These are phyloP conservation scores for Xylaria sp. DNA, from an alignment of 2,329 filamentous ascomycete species.

Conservation along the genomic window DNA sequence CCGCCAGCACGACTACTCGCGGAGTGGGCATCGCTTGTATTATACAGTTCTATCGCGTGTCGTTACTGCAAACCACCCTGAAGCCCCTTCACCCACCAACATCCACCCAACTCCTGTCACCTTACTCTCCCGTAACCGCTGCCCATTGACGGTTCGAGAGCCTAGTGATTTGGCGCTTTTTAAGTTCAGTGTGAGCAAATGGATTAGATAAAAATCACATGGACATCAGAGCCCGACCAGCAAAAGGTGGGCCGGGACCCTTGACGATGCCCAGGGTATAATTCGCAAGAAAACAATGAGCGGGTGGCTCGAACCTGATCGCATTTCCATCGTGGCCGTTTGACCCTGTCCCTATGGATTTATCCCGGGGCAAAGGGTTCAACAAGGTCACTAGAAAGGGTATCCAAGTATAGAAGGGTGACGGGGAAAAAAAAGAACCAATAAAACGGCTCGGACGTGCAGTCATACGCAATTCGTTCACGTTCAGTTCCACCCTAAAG, in stretches of 20 bases:
- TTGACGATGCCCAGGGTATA: slow-evolving; percentile 39
- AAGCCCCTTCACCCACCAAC: slow-evolving; percentile 31
- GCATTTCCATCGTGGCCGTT: slow-evolving; percentile 37
- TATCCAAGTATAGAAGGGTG: slow-evolving; percentile 50
- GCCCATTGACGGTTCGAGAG: slow-evolving; percentile 32
- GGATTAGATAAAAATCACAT: slow-evolving; percentile 42
- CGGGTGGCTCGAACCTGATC: slow-evolving; percentile 36
- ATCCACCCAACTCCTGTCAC: slow-evolving; percentile 31
- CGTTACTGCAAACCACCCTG: slow-evolving; percentile 31
- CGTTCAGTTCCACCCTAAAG: slow-evolving; percentile 86
- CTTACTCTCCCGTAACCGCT: slow-evolving; percentile 29
- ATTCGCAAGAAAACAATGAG: slow-evolving; percentile 43
- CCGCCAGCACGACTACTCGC: slow-evolving; percentile 32
- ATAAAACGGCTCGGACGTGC: slow-evolving; percentile 40
- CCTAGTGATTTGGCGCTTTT: slow-evolving; percentile 26
- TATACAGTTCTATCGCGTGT: slow-evolving; percentile 36
- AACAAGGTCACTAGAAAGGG: slow-evolving; percentile 47
- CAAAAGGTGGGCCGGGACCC: slow-evolving; percentile 43
- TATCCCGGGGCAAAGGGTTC: slow-evolving; percentile 21
- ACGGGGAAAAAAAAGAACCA: slow-evolving; percentile 27
- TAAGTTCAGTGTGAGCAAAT: slow-evolving; percentile 34
- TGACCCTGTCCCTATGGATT: slow-evolving; percentile 31
- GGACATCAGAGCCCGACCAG: slow-evolving; percentile 41
- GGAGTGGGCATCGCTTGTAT: slow-evolving; percentile 37
- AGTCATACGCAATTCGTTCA: slow-evolving; percentile 39